Evolutionary conservation across 805 yeast species (phyloP).

Genomic region (Candida maris): DNA sequence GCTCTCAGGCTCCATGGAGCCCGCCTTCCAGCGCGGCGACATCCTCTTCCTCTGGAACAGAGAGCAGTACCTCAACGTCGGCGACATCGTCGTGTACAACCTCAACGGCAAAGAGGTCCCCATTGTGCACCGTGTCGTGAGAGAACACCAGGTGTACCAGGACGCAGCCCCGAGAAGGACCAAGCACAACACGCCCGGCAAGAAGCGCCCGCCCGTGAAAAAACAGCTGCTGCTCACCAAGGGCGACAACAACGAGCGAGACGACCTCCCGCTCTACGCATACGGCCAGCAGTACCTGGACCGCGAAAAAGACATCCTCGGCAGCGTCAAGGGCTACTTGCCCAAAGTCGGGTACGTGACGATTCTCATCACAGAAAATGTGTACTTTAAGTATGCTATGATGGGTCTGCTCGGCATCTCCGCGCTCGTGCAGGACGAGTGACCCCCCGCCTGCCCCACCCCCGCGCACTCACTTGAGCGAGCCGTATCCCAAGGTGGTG

Average conservation of each 20-base stretch:
- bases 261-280: constrained; percentile 84
- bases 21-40: constrained; percentile 98
- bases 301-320: constrained; percentile 74
- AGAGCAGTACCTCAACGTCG: constrained; percentile 61
- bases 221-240: constrained; percentile 77
- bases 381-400: constrained; percentile 73
- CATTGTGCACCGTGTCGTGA: constrained; percentile 91
- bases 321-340: constrained; percentile 88
- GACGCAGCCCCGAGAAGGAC: constrained; percentile 15
- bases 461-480: constrained; percentile 10
- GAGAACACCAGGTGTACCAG: constrained; percentile 61
- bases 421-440: constrained; percentile 59
- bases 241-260: constrained; percentile 93
- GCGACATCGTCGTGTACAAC: constrained; percentile 93
- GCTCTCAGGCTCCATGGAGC: constrained; percentile 98
- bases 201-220: constrained; percentile 7
- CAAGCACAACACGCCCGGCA: constrained; percentile 9
- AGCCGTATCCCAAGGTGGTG: constrained; percentile 26
- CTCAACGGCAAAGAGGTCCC: constrained; percentile 77
- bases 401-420: constrained; percentile 72
- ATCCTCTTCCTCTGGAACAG: constrained; percentile 89
- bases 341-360: constrained; percentile 91
- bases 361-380: constrained; percentile 84
- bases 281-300: constrained; percentile 71
- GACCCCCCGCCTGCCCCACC: too few relatives aligned